Base-by-base conservation (phyloP, 1,139 yeast genomes). In the Candida albicans region DNA sequence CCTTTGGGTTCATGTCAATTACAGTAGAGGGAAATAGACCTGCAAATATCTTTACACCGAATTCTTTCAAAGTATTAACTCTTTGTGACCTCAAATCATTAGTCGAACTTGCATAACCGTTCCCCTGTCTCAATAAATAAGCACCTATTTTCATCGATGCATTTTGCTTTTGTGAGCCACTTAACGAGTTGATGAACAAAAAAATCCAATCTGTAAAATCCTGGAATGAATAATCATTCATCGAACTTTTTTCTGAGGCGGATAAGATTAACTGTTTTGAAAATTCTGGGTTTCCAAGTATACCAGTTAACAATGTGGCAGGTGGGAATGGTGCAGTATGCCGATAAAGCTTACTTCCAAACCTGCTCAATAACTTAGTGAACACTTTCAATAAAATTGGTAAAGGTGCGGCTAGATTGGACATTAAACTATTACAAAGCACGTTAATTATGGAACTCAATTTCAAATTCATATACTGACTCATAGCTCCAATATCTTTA, bases 371-470 rank as follows among this genome's bases (percentile, higher is more conserved):
- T 2, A 82, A 59, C 14, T 68, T 48, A 8, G 67, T 55, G 30
- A 84, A 67, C 1, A 77, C 75, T 41, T 75, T 61, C 26, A 86
- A 61, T 5, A 83, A 59, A 22, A 69, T 61, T 0, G 86, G 87
- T 22, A 85, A 59, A 0, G 91, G 84, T 15, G 64, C 65, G 36
- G 73, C 64, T n/a, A 76, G 62, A 35, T 63, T 65, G 0, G 85
- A 73, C 73, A 75, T 70, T 43, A 77, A 61, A 57, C 70, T 79
- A 50, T 75, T 79, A 52, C 67, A 68, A 45, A 75, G 66, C 2
- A 83, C 72, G 24, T 69, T 65, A 24, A 74, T 58, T 6, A 82
- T 55, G 1, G 84, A 62, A 60, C 52, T 76, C 57, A 55, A 75
- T 37, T 75, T 65, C 49, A 75, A 67, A 36, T 67, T 59, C 13